Conservation (phyloP, 2,329 filamentous ascomycete species). For the Colletotrichum tamarilloi region DNA sequence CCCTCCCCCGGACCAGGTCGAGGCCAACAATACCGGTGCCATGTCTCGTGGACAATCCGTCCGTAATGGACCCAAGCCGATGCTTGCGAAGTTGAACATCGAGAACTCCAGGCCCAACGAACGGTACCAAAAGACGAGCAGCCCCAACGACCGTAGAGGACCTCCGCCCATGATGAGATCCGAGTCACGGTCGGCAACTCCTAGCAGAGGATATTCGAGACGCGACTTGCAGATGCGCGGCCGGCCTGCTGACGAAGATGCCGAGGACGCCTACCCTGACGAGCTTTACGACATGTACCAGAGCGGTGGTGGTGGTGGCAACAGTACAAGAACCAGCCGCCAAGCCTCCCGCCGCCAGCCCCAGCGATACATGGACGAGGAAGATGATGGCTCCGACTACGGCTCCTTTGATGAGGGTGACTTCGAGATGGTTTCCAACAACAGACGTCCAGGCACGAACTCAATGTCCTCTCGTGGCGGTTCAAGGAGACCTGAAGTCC, state of each 20-base stretch:
- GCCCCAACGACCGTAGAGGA: slow-evolving; percentile 51
- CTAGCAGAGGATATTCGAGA: slow-evolving; percentile 47
- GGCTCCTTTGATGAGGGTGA: slow-evolving; percentile 79
- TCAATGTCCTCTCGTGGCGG: slow-evolving; percentile 63
- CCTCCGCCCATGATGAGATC: slow-evolving; percentile 40
- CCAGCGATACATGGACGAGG: slow-evolving; percentile 80
- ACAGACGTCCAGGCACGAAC: slow-evolving; percentile 55
- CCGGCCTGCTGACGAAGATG: slow-evolving; percentile 54
- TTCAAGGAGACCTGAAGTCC: slow-evolving; percentile 73
- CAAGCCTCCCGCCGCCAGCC: slow-evolving; percentile 50
- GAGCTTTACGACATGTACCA: slow-evolving; percentile 76
- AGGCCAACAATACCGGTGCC: slow-evolving; percentile 48
- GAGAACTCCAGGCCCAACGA: slow-evolving; percentile 61
- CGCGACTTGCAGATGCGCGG: slow-evolving; percentile 35
- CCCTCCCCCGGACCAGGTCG: slow-evolving; percentile 92
- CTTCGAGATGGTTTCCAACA: slow-evolving; percentile 78
- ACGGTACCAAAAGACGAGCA: slow-evolving; percentile 64
- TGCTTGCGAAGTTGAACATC: slow-evolving; percentile 72
- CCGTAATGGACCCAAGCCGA: slow-evolving; percentile 69
- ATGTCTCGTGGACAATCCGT: slow-evolving; percentile 70
- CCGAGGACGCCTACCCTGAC: slow-evolving; percentile 73
- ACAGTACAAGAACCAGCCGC: slow-evolving; percentile 53
- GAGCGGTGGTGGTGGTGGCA: slow-evolving; percentile 48
- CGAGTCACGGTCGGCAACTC: slow-evolving; percentile 58
- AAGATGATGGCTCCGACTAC: slow-evolving; percentile 79